Percentiles rank a stretch among this genome's conserved stretches.
These are phyloP conservation scores for Halenospora varia DNA, from an alignment of 495 filamentous ascomycete species.

Conservation along the genomic window DNA sequence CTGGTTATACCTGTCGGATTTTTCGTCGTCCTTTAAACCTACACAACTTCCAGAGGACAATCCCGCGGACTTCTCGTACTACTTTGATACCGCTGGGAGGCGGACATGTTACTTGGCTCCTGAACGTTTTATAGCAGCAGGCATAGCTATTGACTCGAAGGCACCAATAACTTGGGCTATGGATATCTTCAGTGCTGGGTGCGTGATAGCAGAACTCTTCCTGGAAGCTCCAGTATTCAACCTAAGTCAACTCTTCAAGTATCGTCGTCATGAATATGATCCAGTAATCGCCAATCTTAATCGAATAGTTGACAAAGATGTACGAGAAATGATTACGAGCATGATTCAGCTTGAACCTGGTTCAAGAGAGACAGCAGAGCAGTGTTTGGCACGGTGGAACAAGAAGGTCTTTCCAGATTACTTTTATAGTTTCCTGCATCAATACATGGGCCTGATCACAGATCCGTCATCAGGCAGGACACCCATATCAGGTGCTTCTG, in stretches of 20 bases:
- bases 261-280: slow-evolving; percentile 88
- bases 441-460: slow-evolving; percentile 94
- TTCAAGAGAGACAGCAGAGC: slow-evolving; percentile 86
- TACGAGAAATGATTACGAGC: slow-evolving; percentile 82
- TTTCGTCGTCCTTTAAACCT: slow-evolving; percentile 92
- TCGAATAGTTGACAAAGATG: slow-evolving; percentile 82
- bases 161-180: slow-evolving; percentile 85
- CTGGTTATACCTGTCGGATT: slow-evolving; percentile 97
- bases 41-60: slow-evolving; percentile 95
- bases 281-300: slow-evolving; percentile 72
- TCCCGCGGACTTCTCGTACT: slow-evolving; percentile 95
- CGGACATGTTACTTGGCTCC: slow-evolving; percentile 97
- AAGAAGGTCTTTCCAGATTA: slow-evolving; percentile 90
- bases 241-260: slow-evolving; percentile 90
- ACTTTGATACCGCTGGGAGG: slow-evolving; percentile 88
- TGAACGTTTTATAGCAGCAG: slow-evolving; percentile 77
- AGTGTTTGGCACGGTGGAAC: slow-evolving; percentile 91
- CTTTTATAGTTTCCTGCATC: slow-evolving; percentile 95
- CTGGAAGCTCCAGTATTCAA: slow-evolving; percentile 93
- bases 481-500: slow-evolving; percentile 54
- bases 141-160: slow-evolving; percentile 52
- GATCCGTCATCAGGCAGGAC: slow-evolving; percentile 80
- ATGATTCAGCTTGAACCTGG: slow-evolving; percentile 96
- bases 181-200: slow-evolving; percentile 97
- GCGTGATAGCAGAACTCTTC: slow-evolving; percentile 96